These are phyloP conservation scores for Penicillium sp. DNA, from an alignment of 2,329 filamentous ascomycete genomes.

Conservation along the genomic window DNA sequence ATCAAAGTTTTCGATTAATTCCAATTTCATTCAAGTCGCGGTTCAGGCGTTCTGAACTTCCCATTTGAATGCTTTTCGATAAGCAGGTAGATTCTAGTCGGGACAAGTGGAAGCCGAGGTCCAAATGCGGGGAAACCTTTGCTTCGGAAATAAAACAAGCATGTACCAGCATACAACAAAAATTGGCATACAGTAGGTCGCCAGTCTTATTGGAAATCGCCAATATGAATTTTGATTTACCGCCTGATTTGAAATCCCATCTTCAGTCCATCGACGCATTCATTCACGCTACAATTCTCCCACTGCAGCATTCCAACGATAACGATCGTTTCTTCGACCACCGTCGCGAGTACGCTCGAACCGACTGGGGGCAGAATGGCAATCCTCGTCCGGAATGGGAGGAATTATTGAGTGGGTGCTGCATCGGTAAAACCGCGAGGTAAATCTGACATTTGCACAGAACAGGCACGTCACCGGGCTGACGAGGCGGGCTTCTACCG, in stretches of 20 bases:
- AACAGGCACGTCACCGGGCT: conserved; percentile 50
- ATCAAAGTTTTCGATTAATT: no score
- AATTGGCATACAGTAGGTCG: no score
- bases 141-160: background rate
- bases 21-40: no score
- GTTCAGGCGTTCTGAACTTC: no score
- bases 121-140: conserved; percentile 17
- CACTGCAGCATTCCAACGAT: conserved; percentile 50
- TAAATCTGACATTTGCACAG: conserved; percentile 11
- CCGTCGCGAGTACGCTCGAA: conserved; percentile 60
- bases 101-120: conserved; percentile 12
- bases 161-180: background rate
- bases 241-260: conserved; percentile 49
- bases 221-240: conserved; percentile 57
- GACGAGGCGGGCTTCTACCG: conserved; percentile 62
- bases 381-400: conserved; percentile 61
- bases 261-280: conserved; percentile 56
- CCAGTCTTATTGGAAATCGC: background rate
- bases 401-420: conserved; percentile 43
- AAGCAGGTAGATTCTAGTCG: background rate
- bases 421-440: background rate
- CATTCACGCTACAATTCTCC: conserved; percentile 50
- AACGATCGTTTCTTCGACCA: conserved; percentile 67
- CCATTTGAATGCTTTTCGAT: no score
- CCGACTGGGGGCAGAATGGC: conserved; percentile 59